Evolutionary conservation across 2,329 filamentous ascomycete species (phyloP), one percentile per base, ranked within the genome.

Genomic region (Diaporthe eres): DNA sequence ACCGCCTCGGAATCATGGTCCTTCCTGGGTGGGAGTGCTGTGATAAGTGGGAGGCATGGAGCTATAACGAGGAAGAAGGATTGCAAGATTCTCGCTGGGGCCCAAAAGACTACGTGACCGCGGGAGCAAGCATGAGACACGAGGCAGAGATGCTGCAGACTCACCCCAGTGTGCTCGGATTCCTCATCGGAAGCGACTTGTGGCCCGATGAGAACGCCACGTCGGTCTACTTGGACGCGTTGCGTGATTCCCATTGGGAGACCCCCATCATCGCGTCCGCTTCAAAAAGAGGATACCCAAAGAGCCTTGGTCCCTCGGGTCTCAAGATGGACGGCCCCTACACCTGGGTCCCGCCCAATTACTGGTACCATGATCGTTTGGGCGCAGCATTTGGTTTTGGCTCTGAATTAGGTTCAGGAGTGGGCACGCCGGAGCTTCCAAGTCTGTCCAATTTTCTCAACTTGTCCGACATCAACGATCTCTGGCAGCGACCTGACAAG

Each of bases 311-410:
- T 0, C 88, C 89, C 0, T 88, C 88, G 0, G 91, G 91, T 0
- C 89, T 93, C 88, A 92, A 92, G 79, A 93, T 93, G 91, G 87
- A 89, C 0, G 91, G 91, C 0, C 91, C 91, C 0, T 93, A 93
- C 78, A 91, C 92, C 79, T 93, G 90, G 90, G 90, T 92, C 0
- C 89, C 91, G 0, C 91, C 91, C 0, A 91, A 89, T 77, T 93
- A 93, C 82, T 93, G 90, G 91, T 92, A 89, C 77, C 87, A 88
- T n/a, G 9, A 63, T 31, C 81, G 86, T 65, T 79, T 88, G 0
- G 91, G 91, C 0, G 88, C 90, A 0, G 90, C 90, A 0, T 92
- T 91, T 78, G 91, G 91, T 0, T 93, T 93, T 76, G 91, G 90
- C 0, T 91, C 90, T 0, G 92, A 93, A 81, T 86, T 91, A 2